These are phyloP conservation scores for Discostella stelligeroides DNA, from an alignment of 108 stramenopile genomes.

Conservation along the genomic window DNA sequence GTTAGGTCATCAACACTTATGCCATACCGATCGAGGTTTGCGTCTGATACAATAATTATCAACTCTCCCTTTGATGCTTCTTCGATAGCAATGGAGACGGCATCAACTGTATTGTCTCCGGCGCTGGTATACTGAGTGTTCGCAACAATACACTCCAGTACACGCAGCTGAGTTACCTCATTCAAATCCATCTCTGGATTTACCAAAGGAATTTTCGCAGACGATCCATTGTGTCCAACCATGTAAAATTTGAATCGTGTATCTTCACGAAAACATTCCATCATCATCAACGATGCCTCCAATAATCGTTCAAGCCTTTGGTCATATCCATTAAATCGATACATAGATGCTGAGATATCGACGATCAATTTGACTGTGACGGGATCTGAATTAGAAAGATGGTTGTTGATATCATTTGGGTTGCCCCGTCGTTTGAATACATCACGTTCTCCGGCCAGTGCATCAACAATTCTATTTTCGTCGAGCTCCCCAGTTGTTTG, in stretches of 20 bases:
- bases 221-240: constrained; percentile 78
- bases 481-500: constrained; percentile 88
- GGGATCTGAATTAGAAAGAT: constrained; percentile 32
- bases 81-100: constrained; percentile 69
- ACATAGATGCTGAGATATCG: constrained; percentile 87
- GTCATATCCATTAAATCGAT: constrained; percentile 90
- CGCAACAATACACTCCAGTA: constrained; percentile 87
- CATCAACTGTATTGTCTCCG: constrained; percentile 88
- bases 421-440: constrained; percentile 86
- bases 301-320: constrained; percentile 72
- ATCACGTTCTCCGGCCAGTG: constrained; percentile 75
- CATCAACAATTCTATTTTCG: constrained; percentile 85
- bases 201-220: constrained; percentile 62
- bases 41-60: constrained; percentile 85
- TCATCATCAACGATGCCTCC: constrained; percentile 86
- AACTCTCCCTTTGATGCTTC: constrained; percentile 46
- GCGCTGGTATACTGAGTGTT: constrained; percentile 85
- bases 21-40: constrained; percentile 85
- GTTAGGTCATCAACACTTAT: constrained; percentile 64
- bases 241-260: constrained; percentile 68
- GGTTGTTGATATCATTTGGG: constrained; percentile 34
- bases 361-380: constrained; percentile 72
- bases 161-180: constrained; percentile 60
- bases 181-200: constrained; percentile 57
- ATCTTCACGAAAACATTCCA: constrained; percentile 79